Evolutionary conservation across 352 stramenopile species (phyloP), one percentile per base, ranked within the genome.

Genomic region (Blastocystis sp.): DNA sequence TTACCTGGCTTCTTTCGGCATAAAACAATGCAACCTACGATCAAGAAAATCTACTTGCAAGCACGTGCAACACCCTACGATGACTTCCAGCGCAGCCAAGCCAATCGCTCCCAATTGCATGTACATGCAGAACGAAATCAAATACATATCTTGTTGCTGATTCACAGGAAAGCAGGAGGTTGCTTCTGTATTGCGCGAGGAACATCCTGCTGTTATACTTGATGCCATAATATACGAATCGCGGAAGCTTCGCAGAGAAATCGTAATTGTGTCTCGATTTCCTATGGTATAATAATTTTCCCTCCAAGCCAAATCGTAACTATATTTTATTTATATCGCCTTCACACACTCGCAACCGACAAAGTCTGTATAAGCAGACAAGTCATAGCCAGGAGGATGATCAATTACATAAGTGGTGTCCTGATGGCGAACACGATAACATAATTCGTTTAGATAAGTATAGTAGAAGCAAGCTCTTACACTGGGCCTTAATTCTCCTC

Each of bases 91-190:
- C 41, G 64, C 23, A 34, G 23, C 18, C 11, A 79, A 9, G 34
- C 68, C 68, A 23, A 79, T 79, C 8, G 68, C 68, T 79, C 68
- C 68, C 68, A 79, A 79, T 53, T 79, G 54, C 68, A 79, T 59
- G 39, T 79, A 79, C 20, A 56, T 29, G 37, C 68, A 79, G 37
- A 79, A 37, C 23, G 23, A 9, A 1, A n/a, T 34, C 26, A 80
- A 9, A 5, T 34, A 11, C 43, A 64, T 9, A 13, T 80, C 70
- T 15, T 34, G 2, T 8, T 61, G 9, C 13, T 45, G 20, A 47
- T 39, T n/a, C n/a, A 53, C 64, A 13, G 70, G 70, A 53, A 80
- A 80, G 23, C 70, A 80, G n/a, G 70, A 63, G 0, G 41, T 62
- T 41, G 62, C 70, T 23, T 62, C 64, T 53, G 41, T 54, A 45